Conservation (phyloP, 208 protist species). For the Leptomonas seymouri region DNA sequence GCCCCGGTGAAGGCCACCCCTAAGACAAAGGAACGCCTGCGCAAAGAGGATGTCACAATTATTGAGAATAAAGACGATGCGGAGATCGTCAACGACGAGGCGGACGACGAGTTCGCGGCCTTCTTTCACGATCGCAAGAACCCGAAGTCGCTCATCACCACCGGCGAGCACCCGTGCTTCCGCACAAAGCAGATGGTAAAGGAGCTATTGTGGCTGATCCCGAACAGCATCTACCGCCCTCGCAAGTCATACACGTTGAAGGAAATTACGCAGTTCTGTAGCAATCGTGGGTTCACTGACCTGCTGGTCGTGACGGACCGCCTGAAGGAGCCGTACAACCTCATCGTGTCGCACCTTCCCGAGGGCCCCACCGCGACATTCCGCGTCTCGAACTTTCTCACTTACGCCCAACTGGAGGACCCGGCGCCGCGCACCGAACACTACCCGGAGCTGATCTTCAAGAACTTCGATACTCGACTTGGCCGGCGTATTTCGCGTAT, state of each 20-base stretch:
- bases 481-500: constrained; percentile 87
- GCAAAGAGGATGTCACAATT: constrained; percentile 75
- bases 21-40: constrained; percentile 89
- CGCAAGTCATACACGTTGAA: constrained; percentile 91
- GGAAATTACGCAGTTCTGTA: constrained; percentile 92
- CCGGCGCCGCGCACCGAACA: constrained; percentile 87
- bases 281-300: constrained; percentile 91
- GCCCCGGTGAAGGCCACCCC: constrained; percentile 81
- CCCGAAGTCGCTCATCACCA: constrained; percentile 89
- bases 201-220: constrained; percentile 90
- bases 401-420: constrained; percentile 81
- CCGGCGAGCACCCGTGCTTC: constrained; percentile 85
- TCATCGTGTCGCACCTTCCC: constrained; percentile 91
- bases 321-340: constrained; percentile 84
- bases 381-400: constrained; percentile 86
- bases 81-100: constrained; percentile 87
- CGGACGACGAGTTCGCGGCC: constrained; percentile 88
- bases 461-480: constrained; percentile 93
- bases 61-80: constrained; percentile 73
- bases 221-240: constrained; percentile 84
- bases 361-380: constrained; percentile 91
- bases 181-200: constrained; percentile 86
- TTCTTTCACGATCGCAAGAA: constrained; percentile 76
- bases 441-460: constrained; percentile 94
- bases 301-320: constrained; percentile 89